Evolutionary conservation across 495 filamentous ascomycete species (phyloP).

Genomic region (Platismatia glauca): DNA sequence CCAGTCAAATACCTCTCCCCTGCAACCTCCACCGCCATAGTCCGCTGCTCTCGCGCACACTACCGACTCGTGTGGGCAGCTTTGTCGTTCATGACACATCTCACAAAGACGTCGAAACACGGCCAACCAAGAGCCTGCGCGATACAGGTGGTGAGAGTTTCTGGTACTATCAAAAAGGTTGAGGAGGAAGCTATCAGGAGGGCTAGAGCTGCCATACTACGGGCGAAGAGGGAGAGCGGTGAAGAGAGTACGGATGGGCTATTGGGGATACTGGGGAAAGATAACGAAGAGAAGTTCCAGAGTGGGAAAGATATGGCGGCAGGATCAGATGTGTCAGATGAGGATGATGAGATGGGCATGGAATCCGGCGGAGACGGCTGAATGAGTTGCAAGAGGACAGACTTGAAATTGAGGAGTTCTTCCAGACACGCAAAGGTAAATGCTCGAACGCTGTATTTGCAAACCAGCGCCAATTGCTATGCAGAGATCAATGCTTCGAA

Average conservation of each 20-base stretch:
- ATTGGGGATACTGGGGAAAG: slow-evolving; percentile 26
- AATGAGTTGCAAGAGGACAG: not conserved
- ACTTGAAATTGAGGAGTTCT: not conserved
- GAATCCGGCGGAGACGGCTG: slow-evolving; percentile 20
- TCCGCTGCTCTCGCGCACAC: slow-evolving; percentile 67
- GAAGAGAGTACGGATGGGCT: slow-evolving; percentile 23
- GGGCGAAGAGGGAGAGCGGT: slow-evolving; percentile 40
- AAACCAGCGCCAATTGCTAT: not conserved
- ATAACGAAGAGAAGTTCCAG: slow-evolving; percentile 36
- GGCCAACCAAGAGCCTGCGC: slow-evolving; percentile 47
- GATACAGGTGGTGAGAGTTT: slow-evolving; percentile 81
- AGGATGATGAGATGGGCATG: slow-evolving; percentile 32
- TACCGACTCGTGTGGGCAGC: slow-evolving; percentile 86
- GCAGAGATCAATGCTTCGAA: not conserved
- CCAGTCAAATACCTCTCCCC: slow-evolving; percentile 86
- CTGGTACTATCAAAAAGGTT: slow-evolving; percentile 84
- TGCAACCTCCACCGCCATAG: slow-evolving; percentile 88
- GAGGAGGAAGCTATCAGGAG: slow-evolving; percentile 80
- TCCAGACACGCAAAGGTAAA: not conserved
- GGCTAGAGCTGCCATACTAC: slow-evolving; percentile 60
- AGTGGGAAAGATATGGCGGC: slow-evolving; percentile 30
- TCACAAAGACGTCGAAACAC: slow-evolving; percentile 46
- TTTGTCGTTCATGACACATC: slow-evolving; percentile 66
- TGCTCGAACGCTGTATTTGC: not conserved
- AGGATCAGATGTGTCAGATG: slow-evolving; percentile 27